phyloP scores from a whole-genome alignment of 768 basidiomycete genomes.

The Termitomyces sp. region DNA sequence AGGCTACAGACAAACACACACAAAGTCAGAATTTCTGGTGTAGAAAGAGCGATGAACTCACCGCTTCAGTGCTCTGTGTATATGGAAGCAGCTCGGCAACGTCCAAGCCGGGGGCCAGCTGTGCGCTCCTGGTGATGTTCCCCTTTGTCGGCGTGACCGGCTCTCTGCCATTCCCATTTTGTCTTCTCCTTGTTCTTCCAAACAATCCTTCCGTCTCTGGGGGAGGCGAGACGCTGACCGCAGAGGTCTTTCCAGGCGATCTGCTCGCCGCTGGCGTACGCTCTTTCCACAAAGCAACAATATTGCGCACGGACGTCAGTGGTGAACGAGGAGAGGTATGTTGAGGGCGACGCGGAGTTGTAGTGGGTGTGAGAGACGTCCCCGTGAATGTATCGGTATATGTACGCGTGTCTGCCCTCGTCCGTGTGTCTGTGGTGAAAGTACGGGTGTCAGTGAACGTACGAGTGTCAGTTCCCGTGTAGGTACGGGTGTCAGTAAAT shows the following conservation, averaged over 20 bases:
- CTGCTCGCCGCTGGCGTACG: slow-evolving; percentile 51
- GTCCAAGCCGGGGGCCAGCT: slow-evolving; percentile 38
- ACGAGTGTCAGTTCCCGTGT: slow-evolving; percentile 16
- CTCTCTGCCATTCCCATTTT: slow-evolving; percentile 14
- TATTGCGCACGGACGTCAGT: slow-evolving; percentile 68
- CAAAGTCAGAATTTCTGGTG: slow-evolving; percentile 10
- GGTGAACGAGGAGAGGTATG: slow-evolving; percentile 61
- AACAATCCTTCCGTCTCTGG: slow-evolving; percentile 42
- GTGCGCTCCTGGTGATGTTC: slow-evolving; percentile 24
- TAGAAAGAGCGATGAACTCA: slow-evolving; percentile 20
- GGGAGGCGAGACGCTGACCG: slow-evolving; percentile 32
- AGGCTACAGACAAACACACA: slow-evolving; percentile 48
- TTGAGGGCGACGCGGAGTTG: slow-evolving; percentile 58
- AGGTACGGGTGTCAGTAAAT: neutral
- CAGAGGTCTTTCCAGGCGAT: slow-evolving; percentile 27
- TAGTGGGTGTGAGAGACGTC: slow-evolving; percentile 40
- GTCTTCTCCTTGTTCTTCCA: slow-evolving; percentile 41
- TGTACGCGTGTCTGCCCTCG: slow-evolving; percentile 5
- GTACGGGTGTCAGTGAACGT: slow-evolving; percentile 30
- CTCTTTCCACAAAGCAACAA: slow-evolving; percentile 79
- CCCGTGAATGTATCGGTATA: slow-evolving; percentile 32
- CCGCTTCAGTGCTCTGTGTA: slow-evolving; percentile 44
- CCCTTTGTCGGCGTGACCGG: slow-evolving; percentile 20
- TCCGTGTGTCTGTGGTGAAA: slow-evolving; percentile 3
- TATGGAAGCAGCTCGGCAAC: slow-evolving; percentile 41